Evolutionary conservation across 2,329 filamentous ascomycete genomes (phyloP).

Genomic region (Lithohypha guttulata): DNA sequence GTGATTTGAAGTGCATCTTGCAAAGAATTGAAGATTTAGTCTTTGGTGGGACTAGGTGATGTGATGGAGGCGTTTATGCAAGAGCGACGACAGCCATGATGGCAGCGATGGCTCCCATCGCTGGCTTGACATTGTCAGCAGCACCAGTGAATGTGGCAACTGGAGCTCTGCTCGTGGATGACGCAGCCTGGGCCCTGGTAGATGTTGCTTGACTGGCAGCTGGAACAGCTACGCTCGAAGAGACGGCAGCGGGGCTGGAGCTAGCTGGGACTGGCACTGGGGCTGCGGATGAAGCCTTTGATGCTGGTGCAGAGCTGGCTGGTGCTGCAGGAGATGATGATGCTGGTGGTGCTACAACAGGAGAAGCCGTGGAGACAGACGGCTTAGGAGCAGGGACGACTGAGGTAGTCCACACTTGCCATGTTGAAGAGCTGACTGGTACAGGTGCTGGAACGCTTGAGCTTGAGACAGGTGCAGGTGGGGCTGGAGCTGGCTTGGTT

Average conservation of each 20-base stretch:
- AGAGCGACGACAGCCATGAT: slow-evolving; percentile 6
- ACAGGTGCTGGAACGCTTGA: neutral
- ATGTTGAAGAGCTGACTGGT: neutral
- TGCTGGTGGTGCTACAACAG: slow-evolving; percentile 2
- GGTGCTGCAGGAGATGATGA: slow-evolving; percentile 3
- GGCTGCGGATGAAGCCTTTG: neutral
- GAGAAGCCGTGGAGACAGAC: neutral
- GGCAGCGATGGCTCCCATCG: slow-evolving; percentile 6
- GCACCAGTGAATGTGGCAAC: slow-evolving; percentile 4
- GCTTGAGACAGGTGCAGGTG: neutral
- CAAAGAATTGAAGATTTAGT: slow-evolving; percentile 2
- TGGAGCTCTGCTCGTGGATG: neutral
- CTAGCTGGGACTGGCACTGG: neutral
- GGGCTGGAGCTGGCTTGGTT: neutral
- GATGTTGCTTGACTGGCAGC: neutral
- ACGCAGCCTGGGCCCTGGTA: neutral
- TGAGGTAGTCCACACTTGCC: neutral
- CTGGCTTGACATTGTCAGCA: slow-evolving; percentile 3
- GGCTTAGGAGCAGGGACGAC: neutral
- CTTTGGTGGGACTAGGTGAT: neutral
- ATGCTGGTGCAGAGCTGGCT: neutral
- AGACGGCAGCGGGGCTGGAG: neutral
- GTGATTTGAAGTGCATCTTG: neutral
- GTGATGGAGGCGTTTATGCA: neutral
- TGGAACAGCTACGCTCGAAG: too few species aligned